Evolutionary conservation across 2,329 filamentous ascomycete genomes (phyloP).

Genomic region (Ceratocystis harringtonii): DNA sequence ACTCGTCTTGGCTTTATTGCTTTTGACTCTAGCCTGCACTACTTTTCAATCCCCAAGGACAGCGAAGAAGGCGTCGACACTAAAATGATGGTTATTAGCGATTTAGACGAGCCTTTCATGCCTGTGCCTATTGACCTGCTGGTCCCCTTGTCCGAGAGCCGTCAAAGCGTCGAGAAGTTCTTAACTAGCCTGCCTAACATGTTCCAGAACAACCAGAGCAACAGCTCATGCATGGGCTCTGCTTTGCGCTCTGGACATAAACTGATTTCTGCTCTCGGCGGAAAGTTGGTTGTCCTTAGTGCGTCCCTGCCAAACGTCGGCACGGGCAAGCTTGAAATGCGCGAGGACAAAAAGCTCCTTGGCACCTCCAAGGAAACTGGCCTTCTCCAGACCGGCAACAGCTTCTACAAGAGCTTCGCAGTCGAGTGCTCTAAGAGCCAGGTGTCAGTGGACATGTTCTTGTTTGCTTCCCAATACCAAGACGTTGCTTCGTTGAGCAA

Average conservation of each 20-base stretch:
- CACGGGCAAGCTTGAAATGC: slow-evolving; percentile 76
- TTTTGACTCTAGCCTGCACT: slow-evolving; percentile 86
- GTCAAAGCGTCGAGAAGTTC: slow-evolving; percentile 82
- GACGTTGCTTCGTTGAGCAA: slow-evolving; percentile 95
- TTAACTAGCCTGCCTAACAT: slow-evolving; percentile 82
- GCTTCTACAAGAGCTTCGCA: slow-evolving; percentile 98
- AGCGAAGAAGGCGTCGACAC: slow-evolving; percentile 71
- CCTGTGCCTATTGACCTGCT: slow-evolving; percentile 85
- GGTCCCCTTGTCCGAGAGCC: slow-evolving; percentile 76
- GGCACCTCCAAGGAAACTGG: slow-evolving; percentile 84
- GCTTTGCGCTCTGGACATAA: slow-evolving; percentile 88
- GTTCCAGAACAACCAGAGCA: slow-evolving; percentile 90
- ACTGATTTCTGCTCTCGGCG: slow-evolving; percentile 82
- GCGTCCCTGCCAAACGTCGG: slow-evolving; percentile 83
- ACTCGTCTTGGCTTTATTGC: slow-evolving; percentile 90
- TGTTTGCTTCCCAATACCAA: slow-evolving; percentile 91
- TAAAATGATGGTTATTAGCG: slow-evolving; percentile 84
- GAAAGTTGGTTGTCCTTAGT: slow-evolving; percentile 85
- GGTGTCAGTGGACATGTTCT: slow-evolving; percentile 96
- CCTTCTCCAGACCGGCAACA: slow-evolving; percentile 80
- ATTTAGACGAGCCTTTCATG: slow-evolving; percentile 90
- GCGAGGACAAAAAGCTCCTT: slow-evolving; percentile 90
- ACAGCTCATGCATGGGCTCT: slow-evolving; percentile 84
- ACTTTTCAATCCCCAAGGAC: slow-evolving; percentile 88
- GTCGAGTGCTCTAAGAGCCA: slow-evolving; percentile 98